These are phyloP conservation scores for Thoreauomyces humboldtii DNA, from an alignment of 192 early-diverging fungal genomes.

Conservation along the genomic window DNA sequence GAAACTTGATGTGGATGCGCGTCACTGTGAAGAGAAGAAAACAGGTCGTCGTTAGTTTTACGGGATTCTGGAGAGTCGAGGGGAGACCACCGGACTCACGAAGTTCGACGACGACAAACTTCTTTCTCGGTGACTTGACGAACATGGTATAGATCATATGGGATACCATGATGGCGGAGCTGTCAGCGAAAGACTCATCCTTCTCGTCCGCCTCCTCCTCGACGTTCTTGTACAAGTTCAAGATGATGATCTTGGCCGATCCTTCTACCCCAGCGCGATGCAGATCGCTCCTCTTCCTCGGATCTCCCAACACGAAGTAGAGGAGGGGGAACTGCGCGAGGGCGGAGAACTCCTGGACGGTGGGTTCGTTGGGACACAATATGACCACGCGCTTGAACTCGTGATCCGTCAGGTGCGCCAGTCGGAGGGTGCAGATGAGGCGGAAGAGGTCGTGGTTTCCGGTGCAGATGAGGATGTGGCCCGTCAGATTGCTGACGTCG, in stretches of 20 bases:
- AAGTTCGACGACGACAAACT: conserved; percentile 30
- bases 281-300: conserved; percentile 27
- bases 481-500: conserved; percentile 4
- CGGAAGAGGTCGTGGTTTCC: conserved; percentile 38
- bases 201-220: neutral
- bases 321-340: conserved; percentile 39
- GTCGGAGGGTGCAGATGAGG: conserved; percentile 44
- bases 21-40: conserved; percentile 16
- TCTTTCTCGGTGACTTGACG: conserved; percentile 12
- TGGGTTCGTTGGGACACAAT: conserved; percentile 29
- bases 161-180: conserved; percentile 29
- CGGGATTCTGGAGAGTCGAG: neutral
- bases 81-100: neutral
- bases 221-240: conserved; percentile 1
- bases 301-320: conserved; percentile 42
- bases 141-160: conserved; percentile 10
- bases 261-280: conserved; percentile 26
- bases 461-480: conserved; percentile 41
- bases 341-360: conserved; percentile 25
- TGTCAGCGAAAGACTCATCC: conserved; percentile 23
- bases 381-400: conserved; percentile 38
- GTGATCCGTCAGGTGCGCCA: conserved; percentile 25
- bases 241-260: conserved; percentile 29
- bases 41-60: too few species aligned
- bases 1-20: conserved; percentile 59